A percentile compares a stretch with the other conserved stretches of the same genome.
Conservation (phyloP, 2,329 filamentous ascomycete genomes). For the Grosmannia clavigera region DNA sequence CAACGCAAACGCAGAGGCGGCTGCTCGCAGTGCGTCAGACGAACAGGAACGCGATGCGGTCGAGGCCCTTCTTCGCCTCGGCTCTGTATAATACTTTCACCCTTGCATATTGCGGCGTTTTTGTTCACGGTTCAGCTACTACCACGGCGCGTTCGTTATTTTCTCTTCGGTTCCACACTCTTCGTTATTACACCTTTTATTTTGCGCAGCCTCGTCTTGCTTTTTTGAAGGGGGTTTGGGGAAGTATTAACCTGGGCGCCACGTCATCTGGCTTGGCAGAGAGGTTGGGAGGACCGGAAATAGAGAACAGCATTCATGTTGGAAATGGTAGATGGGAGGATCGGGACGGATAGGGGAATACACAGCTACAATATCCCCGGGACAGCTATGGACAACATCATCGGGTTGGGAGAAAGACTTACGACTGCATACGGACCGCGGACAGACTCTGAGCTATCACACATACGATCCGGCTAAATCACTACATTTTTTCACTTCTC, state of each 20-base stretch:
- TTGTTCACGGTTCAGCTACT: not conserved
- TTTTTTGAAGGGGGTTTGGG: not conserved
- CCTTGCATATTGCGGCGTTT: conserved; percentile 42
- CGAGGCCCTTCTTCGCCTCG: conserved; percentile 68
- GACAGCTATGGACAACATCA: not conserved
- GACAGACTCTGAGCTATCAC: not conserved
- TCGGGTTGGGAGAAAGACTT: not conserved
- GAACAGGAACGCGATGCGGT: conserved; percentile 71
- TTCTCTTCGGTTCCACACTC: not conserved
- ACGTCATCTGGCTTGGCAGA: not conserved
- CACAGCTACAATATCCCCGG: not conserved
- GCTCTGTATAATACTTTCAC: conserved; percentile 53
- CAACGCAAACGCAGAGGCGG: conserved; percentile 38
- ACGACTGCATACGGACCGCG: not conserved
- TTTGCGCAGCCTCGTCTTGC: not conserved
- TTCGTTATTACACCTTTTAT: not conserved
- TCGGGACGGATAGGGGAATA: not conserved
- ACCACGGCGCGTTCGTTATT: conserved; percentile 1
- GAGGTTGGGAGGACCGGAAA: not conserved
- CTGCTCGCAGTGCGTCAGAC: conserved; percentile 37
- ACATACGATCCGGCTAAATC: not conserved
- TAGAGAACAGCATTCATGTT: not conserved
- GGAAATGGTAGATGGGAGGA: not conserved
- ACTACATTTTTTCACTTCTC: not conserved
- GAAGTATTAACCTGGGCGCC: not conserved